These are phyloP conservation scores for Sclerotinia sclerotiorum DNA, from an alignment of 2,329 filamentous ascomycete genomes.

Conservation along the genomic window DNA sequence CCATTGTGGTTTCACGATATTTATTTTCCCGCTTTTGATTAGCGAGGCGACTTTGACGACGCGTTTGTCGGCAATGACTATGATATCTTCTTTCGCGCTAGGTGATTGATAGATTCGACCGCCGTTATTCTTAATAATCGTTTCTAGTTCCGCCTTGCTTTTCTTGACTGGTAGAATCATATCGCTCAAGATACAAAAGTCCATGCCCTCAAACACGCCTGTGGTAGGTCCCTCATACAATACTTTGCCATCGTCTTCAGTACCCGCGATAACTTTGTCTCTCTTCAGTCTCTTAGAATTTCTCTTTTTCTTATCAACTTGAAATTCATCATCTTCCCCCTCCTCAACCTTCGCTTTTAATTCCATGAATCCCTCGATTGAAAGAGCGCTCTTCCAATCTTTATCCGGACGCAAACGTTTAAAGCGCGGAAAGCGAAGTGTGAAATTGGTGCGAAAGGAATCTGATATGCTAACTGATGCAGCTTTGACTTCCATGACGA, in stretches of 20 bases:
- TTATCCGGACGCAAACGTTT: constrained; percentile 80
- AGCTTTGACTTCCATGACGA: constrained; percentile 88
- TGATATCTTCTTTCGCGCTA: constrained; percentile 58
- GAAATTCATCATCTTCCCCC: constrained; percentile 75
- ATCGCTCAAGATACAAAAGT: constrained; percentile 83
- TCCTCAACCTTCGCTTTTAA: constrained; percentile 68
- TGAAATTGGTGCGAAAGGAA: constrained; percentile 73
- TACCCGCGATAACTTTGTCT: constrained; percentile 70
- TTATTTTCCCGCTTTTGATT: constrained; percentile 67
- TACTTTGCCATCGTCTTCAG: constrained; percentile 51
- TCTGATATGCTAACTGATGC: constrained; percentile 73
- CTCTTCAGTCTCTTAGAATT: constrained; percentile 64
- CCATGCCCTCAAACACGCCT: constrained; percentile 70
- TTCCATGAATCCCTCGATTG: constrained; percentile 72
- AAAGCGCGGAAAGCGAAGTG: constrained; percentile 89
- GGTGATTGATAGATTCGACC: constrained; percentile 76
- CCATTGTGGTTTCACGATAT: constrained; percentile 80
- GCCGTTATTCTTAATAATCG: constrained; percentile 78
- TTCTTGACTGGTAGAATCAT: constrained; percentile 68
- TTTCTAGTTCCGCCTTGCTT: constrained; percentile 76
- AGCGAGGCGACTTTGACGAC: constrained; percentile 81
- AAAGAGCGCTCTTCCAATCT: constrained; percentile 76
- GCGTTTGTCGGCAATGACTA: constrained; percentile 77
- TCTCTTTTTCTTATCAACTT: constrained; percentile 64
- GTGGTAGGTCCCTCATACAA: constrained; percentile 59